Evolutionary conservation across 495 filamentous ascomycete genomes (phyloP), one percentile per base, ranked within the genome.

Genomic region (Penicillium antarcticum): DNA sequence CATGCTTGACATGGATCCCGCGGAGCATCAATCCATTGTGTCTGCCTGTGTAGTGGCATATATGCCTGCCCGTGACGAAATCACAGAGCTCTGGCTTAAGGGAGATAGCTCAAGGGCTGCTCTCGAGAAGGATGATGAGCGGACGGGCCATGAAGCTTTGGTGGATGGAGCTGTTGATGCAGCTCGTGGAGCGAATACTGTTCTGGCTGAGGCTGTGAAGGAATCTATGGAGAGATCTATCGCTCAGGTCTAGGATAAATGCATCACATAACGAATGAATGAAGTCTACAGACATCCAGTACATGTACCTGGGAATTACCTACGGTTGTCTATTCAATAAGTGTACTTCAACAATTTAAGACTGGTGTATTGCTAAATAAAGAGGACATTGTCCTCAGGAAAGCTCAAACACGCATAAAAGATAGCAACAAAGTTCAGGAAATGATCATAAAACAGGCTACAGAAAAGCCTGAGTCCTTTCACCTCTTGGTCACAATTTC

Each of bases 71-170:
- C 78, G 92, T 44, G 94, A 98, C 62, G 95, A 98, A 63, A 82
- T 97, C 43, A 96, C 92, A 9, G 88, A 94, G 61, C 61, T 97
- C 11, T 98, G 95, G 94, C 81, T 92, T 45, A 97, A 91, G 75
- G 92, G 95, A 4, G 79, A 86, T 59, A 72, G 80, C 26, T 73
- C 69, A 3, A 66, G 71, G 48, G 70, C 61, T 14, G 54, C 65
- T 7, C 47, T 67, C 41, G 68, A 60, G 11, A 49, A 56, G 8
- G 55, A 54, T 12, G 64, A 72, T 48, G 56, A 58, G 35, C 58
- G 57, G 5, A 52, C 65, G 0, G 67, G 60, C 2, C 69, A 78
- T 60, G 81, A 87, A 26, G 67, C 71, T 21, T 66, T 88, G 51
- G 69, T 85, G 24, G 83, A 87, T 55, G 77, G 74, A 29, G 84